These are phyloP conservation scores for Penicillium taxi DNA, from an alignment of 495 filamentous ascomycete species.

Conservation along the genomic window DNA sequence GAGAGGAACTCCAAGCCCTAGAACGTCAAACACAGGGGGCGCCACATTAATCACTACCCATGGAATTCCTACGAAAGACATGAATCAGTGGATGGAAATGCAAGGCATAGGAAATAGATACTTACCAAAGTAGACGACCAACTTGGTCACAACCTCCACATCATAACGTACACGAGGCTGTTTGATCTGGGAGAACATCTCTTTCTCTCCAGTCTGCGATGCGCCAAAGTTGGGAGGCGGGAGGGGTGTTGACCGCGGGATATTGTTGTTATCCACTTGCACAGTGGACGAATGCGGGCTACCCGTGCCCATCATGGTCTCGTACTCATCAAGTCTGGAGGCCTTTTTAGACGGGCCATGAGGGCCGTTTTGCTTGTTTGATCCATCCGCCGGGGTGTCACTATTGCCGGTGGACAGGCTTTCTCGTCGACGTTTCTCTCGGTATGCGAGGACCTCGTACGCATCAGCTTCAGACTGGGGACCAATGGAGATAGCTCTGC, in stretches of 20 bases:
- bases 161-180: constrained; percentile 90
- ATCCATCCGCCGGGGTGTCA: constrained; percentile 19
- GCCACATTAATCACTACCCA: constrained; percentile 27
- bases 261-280: constrained; percentile 12
- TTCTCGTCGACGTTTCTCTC: constrained; percentile 71
- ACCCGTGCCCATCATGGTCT: constrained; percentile 62
- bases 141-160: constrained; percentile 92
- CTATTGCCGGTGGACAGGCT: constrained; percentile 44
- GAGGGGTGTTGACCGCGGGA: constrained; percentile 19
- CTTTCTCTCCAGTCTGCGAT: constrained; percentile 56
- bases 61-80: constrained; percentile 20
- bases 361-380: constrained; percentile 12
- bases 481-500: constrained; percentile 80
- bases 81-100: neutral
- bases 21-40: constrained; percentile 22
- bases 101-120: constrained; percentile 33
- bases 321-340: constrained; percentile 52
- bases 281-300: constrained; percentile 22
- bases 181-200: constrained; percentile 77
- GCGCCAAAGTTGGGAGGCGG: constrained; percentile 23
- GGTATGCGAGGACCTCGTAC: constrained; percentile 90
- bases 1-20: constrained; percentile 26
- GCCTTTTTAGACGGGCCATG: constrained; percentile 18
- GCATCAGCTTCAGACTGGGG: constrained; percentile 94
- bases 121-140: constrained; percentile 94